Percentiles rank a stretch among this genome's conserved stretches.
Evolutionary conservation across 257 asterid species (phyloP).

Genomic region (Forsythia suspensa): DNA sequence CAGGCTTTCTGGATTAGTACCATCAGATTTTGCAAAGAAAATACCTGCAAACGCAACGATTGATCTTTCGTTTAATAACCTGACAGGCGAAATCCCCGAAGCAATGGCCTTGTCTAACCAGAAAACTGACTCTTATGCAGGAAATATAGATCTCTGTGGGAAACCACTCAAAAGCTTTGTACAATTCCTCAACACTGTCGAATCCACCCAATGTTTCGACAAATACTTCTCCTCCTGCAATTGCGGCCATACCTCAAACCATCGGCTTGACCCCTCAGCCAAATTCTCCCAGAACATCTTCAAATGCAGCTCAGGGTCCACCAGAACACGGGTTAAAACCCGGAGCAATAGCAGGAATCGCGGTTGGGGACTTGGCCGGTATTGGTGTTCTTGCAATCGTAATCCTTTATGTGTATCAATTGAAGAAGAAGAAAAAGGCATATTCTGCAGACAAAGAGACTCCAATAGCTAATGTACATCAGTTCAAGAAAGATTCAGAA

Average conservation of each 20-base stretch:
- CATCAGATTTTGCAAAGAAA: constrained; percentile 50
- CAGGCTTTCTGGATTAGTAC: constrained; percentile 60
- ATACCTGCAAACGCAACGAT: constrained; percentile 59
- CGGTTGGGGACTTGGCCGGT: constrained; percentile 64
- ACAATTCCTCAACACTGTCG: constrained; percentile 58
- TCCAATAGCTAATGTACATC: constrained; percentile 28
- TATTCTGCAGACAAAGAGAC: constrained; percentile 15
- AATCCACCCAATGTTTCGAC: constrained; percentile 48
- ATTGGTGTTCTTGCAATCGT: constrained; percentile 65
- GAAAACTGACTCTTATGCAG: constrained; percentile 62
- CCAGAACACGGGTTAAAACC: constrained; percentile 57
- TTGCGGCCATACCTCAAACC: constrained; percentile 83
- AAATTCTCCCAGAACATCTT: constrained; percentile 28
- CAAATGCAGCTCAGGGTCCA: constrained; percentile 30
- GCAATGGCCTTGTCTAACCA: constrained; percentile 52
- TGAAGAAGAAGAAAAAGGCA: constrained; percentile 39
- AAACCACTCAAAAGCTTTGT: constrained; percentile 69
- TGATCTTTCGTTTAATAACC: constrained; percentile 78
- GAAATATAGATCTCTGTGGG: constrained; percentile 77
- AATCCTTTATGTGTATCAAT: constrained; percentile 48
- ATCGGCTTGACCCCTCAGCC: constrained; percentile 38
- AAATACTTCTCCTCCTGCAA: constrained; percentile 66
- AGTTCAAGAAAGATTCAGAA: constrained; percentile 38
- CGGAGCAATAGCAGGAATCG: constrained; percentile 60
- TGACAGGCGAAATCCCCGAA: constrained; percentile 78